Base-by-base conservation (phyloP, 495 filamentous ascomycete genomes). In the Aspergillus wentii region DNA sequence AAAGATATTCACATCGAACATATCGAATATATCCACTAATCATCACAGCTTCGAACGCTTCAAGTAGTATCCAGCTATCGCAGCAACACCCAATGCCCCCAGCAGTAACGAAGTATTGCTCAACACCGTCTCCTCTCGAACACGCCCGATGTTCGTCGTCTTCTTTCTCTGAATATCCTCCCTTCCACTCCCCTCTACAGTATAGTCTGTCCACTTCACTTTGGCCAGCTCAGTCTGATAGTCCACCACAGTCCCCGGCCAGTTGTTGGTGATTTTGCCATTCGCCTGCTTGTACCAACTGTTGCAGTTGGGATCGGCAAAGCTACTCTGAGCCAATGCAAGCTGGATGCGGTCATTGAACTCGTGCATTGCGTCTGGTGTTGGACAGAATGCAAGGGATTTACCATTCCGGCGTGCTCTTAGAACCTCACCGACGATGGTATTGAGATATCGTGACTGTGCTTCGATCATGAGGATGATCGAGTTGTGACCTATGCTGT, bases 401-500 rank as follows among this genome's bases (percentile, higher is more conserved):
- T 62, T 44, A 9, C 71, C 66, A 7, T 51, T 42, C 5, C 39
- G 39, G 16, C 62, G 51, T 9, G 69, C 65, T 9, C 42, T 51
- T 3, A 72, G 48, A 2, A 76, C 52, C 27, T 52, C 51, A 6
- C 36, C 35, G 21, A 78, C 56, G 26, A 79, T 43, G 1, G 55
- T 52, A 39, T 68, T 72, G 40, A 79, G 54, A 43, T 77, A 80
- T 2, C 63, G 54, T 5, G 63, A 64, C 44, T 80, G 74, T 1
- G 72, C 68, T 47, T 82, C 78, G 40, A 79, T 79, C 74, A 78
- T 79, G 19, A 79, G 56, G 23, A 78, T 71, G 33, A 80, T 75
- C 33, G 63, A 68, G 33, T 71, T 76, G 43, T 78, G 73, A 1
- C 61, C 64, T 62, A 18, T 38, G 3, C 30, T 0, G 10, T 33